Evolutionary conservation across 768 basidiomycete genomes (phyloP), one percentile per base, ranked within the genome.

Genomic region (Nidularia pulvinata): DNA sequence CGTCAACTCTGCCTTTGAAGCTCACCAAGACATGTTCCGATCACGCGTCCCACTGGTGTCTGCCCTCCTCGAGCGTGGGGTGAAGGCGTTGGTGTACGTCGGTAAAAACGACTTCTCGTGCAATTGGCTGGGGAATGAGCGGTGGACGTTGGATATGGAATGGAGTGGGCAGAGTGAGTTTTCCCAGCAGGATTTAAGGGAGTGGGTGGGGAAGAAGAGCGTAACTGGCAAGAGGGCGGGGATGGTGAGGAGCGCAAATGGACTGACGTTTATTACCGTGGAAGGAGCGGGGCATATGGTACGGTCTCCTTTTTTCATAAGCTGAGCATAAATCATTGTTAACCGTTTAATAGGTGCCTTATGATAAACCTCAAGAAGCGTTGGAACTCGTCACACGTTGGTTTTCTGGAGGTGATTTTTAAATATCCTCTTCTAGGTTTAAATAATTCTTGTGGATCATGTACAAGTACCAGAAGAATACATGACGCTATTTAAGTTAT

Each of bases 31-130:
- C 60, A 48, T 57, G 10, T 57, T 63, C 32, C 75, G 74, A 35
- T 73, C 77, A 45, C 74, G 83, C 49, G 68, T 81, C 61, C 64
- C 82, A 65, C 83, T 89, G 65, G 75, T 89, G 57, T 76, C 81
- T 1, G 80, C 77, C 0, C 78, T 93, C 37, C 81, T 93, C 11
- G 90, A 93, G 55, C 82, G 88, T 16, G 85, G 84, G 0, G 72
- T 94, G 25, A 77, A 80, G 2, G 81, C 86, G 13, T 75, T 93
- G 33, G 82, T 87, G 52, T 91, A 89, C 58, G 85, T 84, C n/a
- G 51, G 51, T 13, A 13, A 3, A 10, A 75, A 81, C 56, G 83
- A 84, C 60, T 81, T 72, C 70, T 75, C 79, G 25, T 82, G 82
- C 61, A 88, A 88, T 61, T 83, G 79, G 78, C 69, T 86, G 33